Evolutionary conservation across 2,329 filamentous ascomycete genomes (phyloP), one percentile per base, ranked within the genome.

Genomic region (Tolypocladium capitatum): DNA sequence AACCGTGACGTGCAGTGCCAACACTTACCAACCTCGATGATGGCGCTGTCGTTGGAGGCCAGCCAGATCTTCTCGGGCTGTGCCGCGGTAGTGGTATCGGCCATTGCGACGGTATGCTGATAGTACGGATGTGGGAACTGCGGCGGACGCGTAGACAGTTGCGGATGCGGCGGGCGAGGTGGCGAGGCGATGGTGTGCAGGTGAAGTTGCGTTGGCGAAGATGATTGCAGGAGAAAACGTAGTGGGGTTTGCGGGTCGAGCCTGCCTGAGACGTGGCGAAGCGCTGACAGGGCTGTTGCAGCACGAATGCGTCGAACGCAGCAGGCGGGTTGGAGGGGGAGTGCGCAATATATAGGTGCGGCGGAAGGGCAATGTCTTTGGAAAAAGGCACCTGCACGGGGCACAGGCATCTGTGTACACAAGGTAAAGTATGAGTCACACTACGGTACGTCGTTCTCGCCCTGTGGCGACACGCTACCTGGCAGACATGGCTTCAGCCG

Each of bases 21-120:
- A 68, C 71, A 68, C 71, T 55, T 68, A 73, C 70, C 68, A 47
- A 75, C 68, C 54, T 67, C 64, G 46, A 78, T 69, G 28, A 61
- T 57, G 42, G 68, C 66, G 48, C 59, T 63, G 53, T 79, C 75
- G 56, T 76, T 77, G 67, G 73, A 76, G 55, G 65, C 60, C 30
- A 79, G 61, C 58, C 65, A 70, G 55, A 78, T 62, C 63, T 70
- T 74, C 47, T 67, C 40, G 34, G 40, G 28, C 43, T 47, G 48
- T 20, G 43, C 35, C 10, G 48, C 28, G 36, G 31, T 28, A 14
- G 48, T 31, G 42, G 38, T 32, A 16, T 47, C 48, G 31, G 48
- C 42, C 48, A 50, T 50, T 14, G 20, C 18, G 24, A 42, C 11
- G 24, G 2, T 14, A 18, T 42, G 6, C 14, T 10, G 10, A 13